phyloP scores from a whole-genome alignment of 148 eudicot genomes.

The Cornus florida region DNA sequence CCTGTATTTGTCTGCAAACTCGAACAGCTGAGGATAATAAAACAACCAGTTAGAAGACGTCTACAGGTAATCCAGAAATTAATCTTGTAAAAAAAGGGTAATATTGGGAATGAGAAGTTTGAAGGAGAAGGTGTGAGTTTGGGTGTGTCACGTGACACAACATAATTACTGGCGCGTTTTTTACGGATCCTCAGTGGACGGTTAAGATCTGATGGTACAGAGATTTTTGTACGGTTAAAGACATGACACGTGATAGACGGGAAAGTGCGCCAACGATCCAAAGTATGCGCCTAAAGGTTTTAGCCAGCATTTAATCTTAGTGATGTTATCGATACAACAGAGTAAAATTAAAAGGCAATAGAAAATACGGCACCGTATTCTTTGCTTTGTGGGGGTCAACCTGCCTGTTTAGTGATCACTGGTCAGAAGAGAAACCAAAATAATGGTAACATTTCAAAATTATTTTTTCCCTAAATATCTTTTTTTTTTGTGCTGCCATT shows the following conservation, averaged over 20 bases:
- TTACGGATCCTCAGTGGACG: slow-evolving; percentile 32
- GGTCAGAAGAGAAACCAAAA: too few relatives aligned
- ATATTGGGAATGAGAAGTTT: background rate
- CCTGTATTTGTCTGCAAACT: slow-evolving; percentile 94
- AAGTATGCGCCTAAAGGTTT: slow-evolving; percentile 21
- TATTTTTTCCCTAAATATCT: too few relatives aligned
- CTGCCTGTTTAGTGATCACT: too few relatives aligned
- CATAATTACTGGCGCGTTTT: slow-evolving; percentile 5
- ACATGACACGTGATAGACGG: slow-evolving; percentile 22
- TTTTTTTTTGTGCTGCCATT: too few relatives aligned
- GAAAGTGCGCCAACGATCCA: slow-evolving; percentile 11
- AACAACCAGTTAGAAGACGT: background rate
- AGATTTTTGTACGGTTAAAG: slow-evolving; percentile 16
- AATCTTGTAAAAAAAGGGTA: background rate
- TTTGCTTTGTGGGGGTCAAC: background rate
- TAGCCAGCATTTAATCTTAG: background rate
- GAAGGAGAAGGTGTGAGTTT: background rate
- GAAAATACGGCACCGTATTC: background rate
- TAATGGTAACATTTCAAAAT: too few relatives aligned
- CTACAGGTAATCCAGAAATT: background rate
- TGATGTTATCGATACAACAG: background rate
- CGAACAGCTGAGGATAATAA: slow-evolving; percentile 59
- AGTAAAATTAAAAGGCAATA: background rate
- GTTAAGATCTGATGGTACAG: slow-evolving; percentile 30
- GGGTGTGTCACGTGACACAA: slow-evolving; percentile 34